Base-by-base conservation (phyloP, 352 stramenopile genomes). In the Phytophthora ohioensis region DNA sequence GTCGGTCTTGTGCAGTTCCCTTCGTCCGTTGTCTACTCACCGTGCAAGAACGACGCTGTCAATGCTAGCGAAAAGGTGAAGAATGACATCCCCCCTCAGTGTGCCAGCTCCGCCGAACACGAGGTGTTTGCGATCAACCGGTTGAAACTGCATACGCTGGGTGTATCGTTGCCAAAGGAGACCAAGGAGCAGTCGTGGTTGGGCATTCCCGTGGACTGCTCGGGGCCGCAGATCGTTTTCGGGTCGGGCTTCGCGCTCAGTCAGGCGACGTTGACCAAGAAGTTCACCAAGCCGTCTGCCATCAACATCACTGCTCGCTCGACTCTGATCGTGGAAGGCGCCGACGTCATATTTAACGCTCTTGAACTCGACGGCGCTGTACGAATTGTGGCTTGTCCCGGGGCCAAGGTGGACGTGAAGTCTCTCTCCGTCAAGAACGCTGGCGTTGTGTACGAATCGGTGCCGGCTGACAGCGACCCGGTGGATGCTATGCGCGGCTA, bases 11-110 rank as follows among this genome's bases (percentile, higher is more conserved):
- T 92, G 47, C 71, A 82, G 43, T 93, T 91, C 57, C 80, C 80
- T 5, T 65, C 85, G 30, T 68, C 62, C 5, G 64, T 93, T 4
- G 84, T 92, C n/a, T 92, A 92, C 55, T 91, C 84, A 9, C 84
- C 84, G 3, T 92, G 80, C 69, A 93, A 93, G 67, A 93, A 93
- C 39, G 84, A 93, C 56, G 76, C 76, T 12, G 71, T 57, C 9
- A 91, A 79, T 12, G 85, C 85, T 5, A 79, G 71, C 2, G 68
- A 72, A 4, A 93, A 93, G 56, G 80, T 65, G 2, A 70, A 73
- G 17, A 45, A 83, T 21, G 82, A 88, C 46, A 78, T 91, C 21
- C 82, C 82, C 0, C 81, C 83, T n/a, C 83, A 93, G 51, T 90
- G 83, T 17, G 84, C 84, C 0, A 81, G 80, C 35, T 91, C 85